phyloP scores from a whole-genome alignment of 108 stramenopile genomes.

The Nannochloropsis oceanica region DNA sequence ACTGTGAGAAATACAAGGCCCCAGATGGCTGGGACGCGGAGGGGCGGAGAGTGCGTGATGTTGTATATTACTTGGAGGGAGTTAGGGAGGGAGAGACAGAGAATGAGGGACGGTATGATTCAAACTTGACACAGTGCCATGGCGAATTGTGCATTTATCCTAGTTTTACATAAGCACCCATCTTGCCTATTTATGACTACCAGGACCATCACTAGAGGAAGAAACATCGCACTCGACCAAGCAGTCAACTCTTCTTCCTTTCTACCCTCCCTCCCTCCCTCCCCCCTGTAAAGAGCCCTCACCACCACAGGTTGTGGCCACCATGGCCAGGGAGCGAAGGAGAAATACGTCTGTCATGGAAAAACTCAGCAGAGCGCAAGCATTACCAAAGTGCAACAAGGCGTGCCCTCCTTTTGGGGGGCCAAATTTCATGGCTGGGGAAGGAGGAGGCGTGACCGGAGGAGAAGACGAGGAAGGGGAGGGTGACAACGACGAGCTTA shows the following conservation, averaged over 20 bases:
- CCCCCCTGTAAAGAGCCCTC: background rate
- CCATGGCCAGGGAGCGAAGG: background rate
- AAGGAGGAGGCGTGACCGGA: background rate
- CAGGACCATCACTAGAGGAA: too few relatives aligned
- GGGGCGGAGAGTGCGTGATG: background rate
- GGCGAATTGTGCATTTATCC: too few relatives aligned
- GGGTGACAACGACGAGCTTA: background rate
- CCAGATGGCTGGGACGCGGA: background rate
- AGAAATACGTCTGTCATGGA: background rate
- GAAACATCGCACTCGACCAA: too few relatives aligned
- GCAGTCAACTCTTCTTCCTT: too few relatives aligned
- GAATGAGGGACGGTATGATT: background rate
- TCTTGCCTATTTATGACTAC: too few relatives aligned
- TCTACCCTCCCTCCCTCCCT: too few relatives aligned
- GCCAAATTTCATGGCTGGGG: background rate
- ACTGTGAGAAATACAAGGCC: background rate
- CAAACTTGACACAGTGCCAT: too few relatives aligned
- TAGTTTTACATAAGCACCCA: too few relatives aligned
- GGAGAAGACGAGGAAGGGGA: background rate
- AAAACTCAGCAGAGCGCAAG: background rate
- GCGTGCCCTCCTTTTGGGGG: background rate
- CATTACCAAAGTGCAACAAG: background rate
- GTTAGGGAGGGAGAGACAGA: background rate
- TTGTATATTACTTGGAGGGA: background rate
- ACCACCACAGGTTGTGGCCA: background rate